Evolutionary conservation across 2,329 filamentous ascomycete genomes (phyloP).

Genomic region (Penicillium sp.): DNA sequence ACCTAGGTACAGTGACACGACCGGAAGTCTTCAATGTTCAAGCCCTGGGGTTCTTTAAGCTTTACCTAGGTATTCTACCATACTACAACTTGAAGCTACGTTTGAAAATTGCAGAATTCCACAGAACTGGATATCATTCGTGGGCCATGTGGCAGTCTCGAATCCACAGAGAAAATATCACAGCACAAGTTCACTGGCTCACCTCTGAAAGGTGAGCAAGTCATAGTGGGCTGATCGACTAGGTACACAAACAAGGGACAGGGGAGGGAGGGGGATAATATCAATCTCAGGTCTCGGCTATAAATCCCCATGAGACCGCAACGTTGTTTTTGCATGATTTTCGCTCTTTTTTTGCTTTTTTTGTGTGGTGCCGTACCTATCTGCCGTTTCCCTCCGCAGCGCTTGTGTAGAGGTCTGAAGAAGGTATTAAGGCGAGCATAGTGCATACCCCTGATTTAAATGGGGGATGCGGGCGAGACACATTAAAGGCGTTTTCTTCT

Average conservation of each 20-base stretch:
- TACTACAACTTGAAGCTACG: background rate
- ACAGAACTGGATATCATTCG: constrained; percentile 21
- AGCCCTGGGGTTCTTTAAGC: too few species aligned
- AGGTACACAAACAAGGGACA: constrained; percentile 24
- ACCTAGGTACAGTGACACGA: too few species aligned
- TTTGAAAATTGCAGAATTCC: constrained; percentile 1
- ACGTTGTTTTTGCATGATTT: constrained; percentile 29
- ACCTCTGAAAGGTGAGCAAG: constrained; percentile 4
- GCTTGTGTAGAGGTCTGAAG: background rate
- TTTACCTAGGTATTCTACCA: too few species aligned
- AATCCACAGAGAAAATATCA: constrained; percentile 24
- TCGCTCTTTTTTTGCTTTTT: constrained; percentile 34
- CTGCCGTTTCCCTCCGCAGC: background rate
- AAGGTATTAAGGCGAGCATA: background rate
- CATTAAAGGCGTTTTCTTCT: constrained; percentile 29
- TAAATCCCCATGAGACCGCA: constrained; percentile 22
- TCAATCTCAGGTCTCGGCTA: constrained; percentile 28
- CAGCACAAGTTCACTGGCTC: constrained; percentile 8
- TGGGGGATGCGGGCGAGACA: constrained; percentile 20
- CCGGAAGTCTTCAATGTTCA: too few species aligned
- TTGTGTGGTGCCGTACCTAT: constrained; percentile 25
- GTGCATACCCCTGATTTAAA: background rate
- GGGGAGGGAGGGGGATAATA: constrained; percentile 10
- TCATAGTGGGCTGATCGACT: constrained; percentile 16
- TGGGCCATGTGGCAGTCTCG: constrained; percentile 19